Percentiles rank a stretch among this genome's conserved stretches.
Evolutionary conservation across 148 eudicot species (phyloP).

Genomic region (Tetragonia tetragonoides): DNA sequence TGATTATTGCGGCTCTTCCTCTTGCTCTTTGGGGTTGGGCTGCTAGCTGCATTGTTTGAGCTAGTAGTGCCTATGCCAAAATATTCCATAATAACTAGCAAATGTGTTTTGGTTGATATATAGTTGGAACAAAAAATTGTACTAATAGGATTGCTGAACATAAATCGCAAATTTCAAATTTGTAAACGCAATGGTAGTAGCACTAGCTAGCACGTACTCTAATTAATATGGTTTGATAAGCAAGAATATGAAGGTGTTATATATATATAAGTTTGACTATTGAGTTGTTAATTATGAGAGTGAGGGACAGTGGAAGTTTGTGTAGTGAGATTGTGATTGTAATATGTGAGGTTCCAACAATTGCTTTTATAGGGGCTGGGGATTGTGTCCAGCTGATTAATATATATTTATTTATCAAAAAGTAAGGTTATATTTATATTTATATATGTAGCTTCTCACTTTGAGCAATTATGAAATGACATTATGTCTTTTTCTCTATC

Average conservation of each 20-base stretch:
- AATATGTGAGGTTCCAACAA: not conserved
- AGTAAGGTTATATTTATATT: too few relatives aligned
- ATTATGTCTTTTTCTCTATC: not conserved
- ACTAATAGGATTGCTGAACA: not conserved
- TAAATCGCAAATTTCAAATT: too few relatives aligned
- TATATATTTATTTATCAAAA: not conserved
- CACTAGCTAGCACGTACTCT: too few relatives aligned
- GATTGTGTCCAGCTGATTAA: not conserved
- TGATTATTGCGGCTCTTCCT: slow-evolving; percentile 22
- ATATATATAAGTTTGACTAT: too few relatives aligned
- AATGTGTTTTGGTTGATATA: not conserved
- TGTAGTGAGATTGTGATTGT: not conserved
- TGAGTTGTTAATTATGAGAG: not conserved
- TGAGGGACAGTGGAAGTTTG: not conserved
- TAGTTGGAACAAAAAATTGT: not conserved
- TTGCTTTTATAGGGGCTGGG: slow-evolving; percentile 18
- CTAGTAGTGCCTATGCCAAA: slow-evolving; percentile 16
- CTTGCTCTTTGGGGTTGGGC: slow-evolving; percentile 33
- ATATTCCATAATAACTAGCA: slow-evolving; percentile 12
- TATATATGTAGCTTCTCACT: not conserved
- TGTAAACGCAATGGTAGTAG: too few relatives aligned
- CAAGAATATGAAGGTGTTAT: too few relatives aligned
- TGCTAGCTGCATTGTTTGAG: not conserved
- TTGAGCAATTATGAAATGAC: slow-evolving; percentile 5
- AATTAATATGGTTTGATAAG: too few relatives aligned